Evolutionary conservation across 2,329 filamentous ascomycete species (phyloP), one percentile per base, ranked within the genome.

Genomic region (Pleurostoma richardsiae): DNA sequence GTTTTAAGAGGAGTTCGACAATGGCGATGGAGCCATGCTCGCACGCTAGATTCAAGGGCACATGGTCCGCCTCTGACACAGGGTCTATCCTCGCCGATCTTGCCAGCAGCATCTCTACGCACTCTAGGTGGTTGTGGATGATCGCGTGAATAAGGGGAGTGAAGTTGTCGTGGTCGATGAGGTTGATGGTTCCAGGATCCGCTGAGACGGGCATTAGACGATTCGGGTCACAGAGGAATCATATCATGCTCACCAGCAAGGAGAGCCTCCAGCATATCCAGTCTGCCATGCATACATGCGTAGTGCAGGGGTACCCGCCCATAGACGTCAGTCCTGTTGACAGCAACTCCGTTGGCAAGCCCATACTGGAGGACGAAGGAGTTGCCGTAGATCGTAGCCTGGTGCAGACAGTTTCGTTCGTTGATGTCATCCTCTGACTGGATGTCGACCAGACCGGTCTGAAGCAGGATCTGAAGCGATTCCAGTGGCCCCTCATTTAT

Each of bases 361-460:
- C 87, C 91, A 53, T 86, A 83, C 43, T 80, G 73, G 49, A 97
- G 72, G 30, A 96, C 87, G 55, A 88, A 85, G 7, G 79, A 70
- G 58, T 91, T 91, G 26, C 91, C 91, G 51, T 95, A 95, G 44
- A 97, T 96, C 1, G 91, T 86, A n/a, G 94, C 89, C 68, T 97
- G 94, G 58, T 99, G 94, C 41, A 99, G 75, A 60, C 91, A 96
- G 59, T 96, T 99, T 39, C 94, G 81, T 69, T 96, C 92, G 59
- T 97, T 99, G 65, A 99, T 97, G 59, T 96, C 91, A 62, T 99
- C 94, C 58, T 95, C 90, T 1, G 90, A 94, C 59, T 90, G 84
- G n/a, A 96, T 78, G 63, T 97, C 86, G 31, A 99, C 88, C 28
- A 94, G 71, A 1, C 82, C 82, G 3, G 91, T 96, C 42, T 88